phyloP scores from a whole-genome alignment of 1,139 yeast species.

The Magnusiomyces suaveolens region DNA sequence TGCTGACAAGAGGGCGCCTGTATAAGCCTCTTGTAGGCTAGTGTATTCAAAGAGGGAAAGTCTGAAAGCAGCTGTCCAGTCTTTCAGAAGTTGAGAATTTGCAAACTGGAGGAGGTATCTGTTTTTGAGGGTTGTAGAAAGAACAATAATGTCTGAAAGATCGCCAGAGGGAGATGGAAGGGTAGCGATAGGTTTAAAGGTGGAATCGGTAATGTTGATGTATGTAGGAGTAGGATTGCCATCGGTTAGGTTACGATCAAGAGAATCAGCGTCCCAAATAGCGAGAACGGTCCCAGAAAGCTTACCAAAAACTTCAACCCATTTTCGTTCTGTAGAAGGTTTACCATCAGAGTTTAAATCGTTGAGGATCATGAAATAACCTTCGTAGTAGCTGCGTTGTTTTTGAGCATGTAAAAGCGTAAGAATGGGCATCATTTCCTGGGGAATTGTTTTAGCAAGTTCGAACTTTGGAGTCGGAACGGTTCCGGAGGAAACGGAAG shows the following conservation, averaged over 20 bases:
- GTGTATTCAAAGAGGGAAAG: constrained; percentile 71
- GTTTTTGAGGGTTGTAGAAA: constrained; percentile 85
- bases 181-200: constrained; percentile 60
- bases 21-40: constrained; percentile 83
- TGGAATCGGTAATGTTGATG: constrained; percentile 82
- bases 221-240: constrained; percentile 55
- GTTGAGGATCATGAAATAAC: constrained; percentile 36
- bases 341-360: constrained; percentile 47
- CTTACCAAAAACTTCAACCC: constrained; percentile 91
- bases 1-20: constrained; percentile 85
- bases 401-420: constrained; percentile 46
- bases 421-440: constrained; percentile 45
- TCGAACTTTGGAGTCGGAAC: constrained; percentile 13
- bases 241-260: constrained; percentile 40
- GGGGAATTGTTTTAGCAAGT: constrained; percentile 35
- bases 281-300: constrained; percentile 86
- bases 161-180: constrained; percentile 57
- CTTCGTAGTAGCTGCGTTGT: constrained; percentile 42
- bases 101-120: constrained; percentile 73
- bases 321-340: constrained; percentile 64
- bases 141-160: constrained; percentile 67
- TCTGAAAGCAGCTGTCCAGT: constrained; percentile 78
- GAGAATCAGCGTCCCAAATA: constrained; percentile 77
- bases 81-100: constrained; percentile 29
- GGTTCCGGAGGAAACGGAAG: not conserved